Evolutionary conservation across 1,139 yeast genomes (phyloP).

Genomic region (Yamadazyma pseudoaaseri): DNA sequence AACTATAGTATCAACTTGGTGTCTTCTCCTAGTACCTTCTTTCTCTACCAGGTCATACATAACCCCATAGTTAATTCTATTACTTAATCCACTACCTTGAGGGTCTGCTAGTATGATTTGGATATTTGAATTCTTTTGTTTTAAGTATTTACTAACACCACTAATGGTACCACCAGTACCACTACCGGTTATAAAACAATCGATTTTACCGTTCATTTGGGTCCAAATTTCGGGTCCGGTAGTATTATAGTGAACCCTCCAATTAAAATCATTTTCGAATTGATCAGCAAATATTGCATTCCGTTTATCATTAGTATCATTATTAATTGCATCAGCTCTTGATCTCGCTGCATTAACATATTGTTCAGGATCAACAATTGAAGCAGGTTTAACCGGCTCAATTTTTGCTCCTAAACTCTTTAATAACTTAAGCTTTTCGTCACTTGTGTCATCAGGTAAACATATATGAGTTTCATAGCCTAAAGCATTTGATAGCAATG

Average conservation of each 20-base stretch:
- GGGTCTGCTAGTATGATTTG: slow-evolving; percentile 82
- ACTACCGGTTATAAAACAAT: slow-evolving; percentile 78
- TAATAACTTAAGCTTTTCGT: slow-evolving; percentile 73
- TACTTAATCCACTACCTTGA: slow-evolving; percentile 89
- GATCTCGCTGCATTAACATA: slow-evolving; percentile 85
- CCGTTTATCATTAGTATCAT: slow-evolving; percentile 32
- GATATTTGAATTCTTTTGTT: slow-evolving; percentile 40
- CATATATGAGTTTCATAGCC: slow-evolving; percentile 92
- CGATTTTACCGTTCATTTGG: slow-evolving; percentile 62
- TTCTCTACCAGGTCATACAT: slow-evolving; percentile 88
- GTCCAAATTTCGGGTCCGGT: slow-evolving; percentile 89
- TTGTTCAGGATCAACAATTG: slow-evolving; percentile 90
- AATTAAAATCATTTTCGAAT: slow-evolving; percentile 88
- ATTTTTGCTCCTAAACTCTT: slow-evolving; percentile 77
- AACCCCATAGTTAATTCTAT: slow-evolving; percentile 83
- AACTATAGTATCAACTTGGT: slow-evolving; percentile 91
- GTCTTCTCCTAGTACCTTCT: slow-evolving; percentile 92
- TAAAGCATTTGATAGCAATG: slow-evolving; percentile 79
- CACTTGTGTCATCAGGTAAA: slow-evolving; percentile 91
- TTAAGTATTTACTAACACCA: slow-evolving; percentile 77
- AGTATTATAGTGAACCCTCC: slow-evolving; percentile 76
- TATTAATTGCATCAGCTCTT: slow-evolving; percentile 56
- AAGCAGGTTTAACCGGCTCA: slow-evolving; percentile 91
- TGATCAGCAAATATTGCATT: slow-evolving; percentile 90
- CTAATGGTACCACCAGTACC: slow-evolving; percentile 82